Percentiles rank a stretch among this genome's conserved stretches.
phyloP scores from a whole-genome alignment of 2,329 filamentous ascomycete species.

The Domatiomyces globalis region DNA sequence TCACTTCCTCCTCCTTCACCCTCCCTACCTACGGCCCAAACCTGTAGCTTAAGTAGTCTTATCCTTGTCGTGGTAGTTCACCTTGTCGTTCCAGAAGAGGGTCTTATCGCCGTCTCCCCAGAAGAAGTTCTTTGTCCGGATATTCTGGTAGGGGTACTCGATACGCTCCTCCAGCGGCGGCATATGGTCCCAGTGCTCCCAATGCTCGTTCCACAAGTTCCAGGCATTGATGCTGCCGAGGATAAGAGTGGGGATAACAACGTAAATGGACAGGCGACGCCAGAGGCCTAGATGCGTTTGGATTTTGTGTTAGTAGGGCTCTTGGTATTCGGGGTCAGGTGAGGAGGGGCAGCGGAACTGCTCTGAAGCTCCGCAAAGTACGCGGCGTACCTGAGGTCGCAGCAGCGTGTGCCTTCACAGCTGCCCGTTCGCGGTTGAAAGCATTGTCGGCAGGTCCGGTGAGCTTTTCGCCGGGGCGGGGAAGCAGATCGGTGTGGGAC shows the following conservation, averaged over 20 bases:
- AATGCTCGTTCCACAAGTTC: conserved; percentile 86
- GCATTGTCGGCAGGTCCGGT: conserved; percentile 60
- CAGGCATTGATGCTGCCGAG: conserved; percentile 70
- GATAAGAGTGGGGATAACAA: conserved; percentile 57
- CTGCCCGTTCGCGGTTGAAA: conserved; percentile 83
- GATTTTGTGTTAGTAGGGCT: conserved; percentile 3
- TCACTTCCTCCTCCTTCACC: too few relatives aligned
- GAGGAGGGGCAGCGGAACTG: neutral
- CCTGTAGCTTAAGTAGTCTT: conserved; percentile 36
- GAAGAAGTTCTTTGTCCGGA: conserved; percentile 86
- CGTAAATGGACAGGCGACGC: conserved; percentile 88
- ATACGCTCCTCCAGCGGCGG: conserved; percentile 76
- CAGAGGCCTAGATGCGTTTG: conserved; percentile 55
- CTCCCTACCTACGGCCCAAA: too few relatives aligned
- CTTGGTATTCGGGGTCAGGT: too few relatives aligned
- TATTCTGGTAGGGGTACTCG: conserved; percentile 97
- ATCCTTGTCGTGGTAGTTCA: conserved; percentile 97
- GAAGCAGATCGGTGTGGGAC: conserved; percentile 33
- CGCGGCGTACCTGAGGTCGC: conserved; percentile 55
- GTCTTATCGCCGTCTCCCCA: conserved; percentile 88
- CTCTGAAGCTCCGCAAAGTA: neutral
- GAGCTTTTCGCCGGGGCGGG: conserved; percentile 29
- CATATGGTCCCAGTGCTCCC: conserved; percentile 84
- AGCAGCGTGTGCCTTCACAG: conserved; percentile 80
- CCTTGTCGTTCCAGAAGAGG: conserved; percentile 71